Base-by-base conservation (phyloP, 306 rosid species). In the Sicyos baderoa region DNA sequence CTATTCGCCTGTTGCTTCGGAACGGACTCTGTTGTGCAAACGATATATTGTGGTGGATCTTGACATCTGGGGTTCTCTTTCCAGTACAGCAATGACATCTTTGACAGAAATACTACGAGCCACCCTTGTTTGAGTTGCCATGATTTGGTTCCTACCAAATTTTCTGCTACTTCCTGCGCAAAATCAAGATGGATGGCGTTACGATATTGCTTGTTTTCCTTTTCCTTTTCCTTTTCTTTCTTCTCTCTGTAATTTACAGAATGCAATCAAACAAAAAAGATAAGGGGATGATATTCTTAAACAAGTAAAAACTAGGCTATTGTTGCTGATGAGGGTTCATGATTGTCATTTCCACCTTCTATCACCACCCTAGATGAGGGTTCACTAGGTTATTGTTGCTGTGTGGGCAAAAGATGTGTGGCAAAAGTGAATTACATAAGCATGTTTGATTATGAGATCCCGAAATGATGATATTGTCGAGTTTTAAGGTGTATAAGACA, bases 51-150 rank as follows among this genome's bases (percentile, higher is more conserved):
- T 80, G 51, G 93, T 78, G 45, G 95, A 87, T 77, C 81, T 82
- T n/a, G 89, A 83, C 98, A 92, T 89, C 74, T 87, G 95, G 29
- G 96, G 95, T 75, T 92, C 98, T 80, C 96, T 89, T 83, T 87
- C 93, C 71, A 92, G 86, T 51, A 81, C 95, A 22, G 91, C 89
- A 76, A 92, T 87, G 60, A 89, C 93, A 75, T 92, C 98, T 84
- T 84, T 87, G 35, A 89, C 79, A 55, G 87, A 80, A 69, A 92
- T 83, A 72, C 84, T 86, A 21, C 91, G 89, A 70, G 78, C 88
- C 70, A 86, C 83, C 73, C 75, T 79, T 23, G 81, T 66, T 54
- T 92, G 96, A 54, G 81, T 62, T 54, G 65, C 68, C 2, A 54
- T 56, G 50, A 16, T 80, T 68, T 89, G 90, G 69, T 75, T 87